A percentile compares a stretch with the other conserved stretches of the same genome.
phyloP scores from a whole-genome alignment of 768 basidiomycete genomes.

The Royoungia palumana region DNA sequence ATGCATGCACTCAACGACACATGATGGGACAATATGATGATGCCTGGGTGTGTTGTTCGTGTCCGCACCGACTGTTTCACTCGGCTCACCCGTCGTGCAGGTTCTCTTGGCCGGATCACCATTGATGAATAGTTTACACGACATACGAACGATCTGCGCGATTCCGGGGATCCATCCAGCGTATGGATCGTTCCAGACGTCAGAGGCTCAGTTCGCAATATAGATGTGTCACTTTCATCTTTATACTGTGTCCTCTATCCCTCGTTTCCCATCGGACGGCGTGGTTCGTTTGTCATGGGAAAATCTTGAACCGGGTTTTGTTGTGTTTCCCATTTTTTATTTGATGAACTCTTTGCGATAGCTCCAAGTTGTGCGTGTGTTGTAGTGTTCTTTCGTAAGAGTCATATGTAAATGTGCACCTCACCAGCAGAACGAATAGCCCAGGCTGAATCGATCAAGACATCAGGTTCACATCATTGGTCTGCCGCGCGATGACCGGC shows the following conservation, averaged over 20 bases:
- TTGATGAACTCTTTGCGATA: no score
- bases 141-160: conserved; percentile 5
- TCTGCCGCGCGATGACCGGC: no score
- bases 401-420: no score
- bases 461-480: no score
- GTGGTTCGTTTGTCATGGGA: not conserved
- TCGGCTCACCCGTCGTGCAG: conserved; percentile 6
- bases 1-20: conserved; percentile 70
- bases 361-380: no score
- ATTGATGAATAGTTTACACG: conserved; percentile 19
- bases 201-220: conserved; percentile 25
- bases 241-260: not conserved
- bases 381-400: no score
- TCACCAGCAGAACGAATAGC: no score
- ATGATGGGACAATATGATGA: conserved; percentile 82
- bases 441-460: no score
- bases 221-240: conserved; percentile 1
- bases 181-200: conserved; percentile 17
- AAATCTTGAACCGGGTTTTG: not conserved
- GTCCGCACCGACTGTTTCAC: not conserved
- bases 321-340: not conserved
- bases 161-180: conserved; percentile 19
- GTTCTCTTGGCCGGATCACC: conserved; percentile 34
- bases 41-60: conserved; percentile 54
- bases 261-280: not conserved